Evolutionary conservation across 75 land plant species (phyloP), one percentile per base, ranked within the genome.

Genomic region (Pinus taeda): DNA sequence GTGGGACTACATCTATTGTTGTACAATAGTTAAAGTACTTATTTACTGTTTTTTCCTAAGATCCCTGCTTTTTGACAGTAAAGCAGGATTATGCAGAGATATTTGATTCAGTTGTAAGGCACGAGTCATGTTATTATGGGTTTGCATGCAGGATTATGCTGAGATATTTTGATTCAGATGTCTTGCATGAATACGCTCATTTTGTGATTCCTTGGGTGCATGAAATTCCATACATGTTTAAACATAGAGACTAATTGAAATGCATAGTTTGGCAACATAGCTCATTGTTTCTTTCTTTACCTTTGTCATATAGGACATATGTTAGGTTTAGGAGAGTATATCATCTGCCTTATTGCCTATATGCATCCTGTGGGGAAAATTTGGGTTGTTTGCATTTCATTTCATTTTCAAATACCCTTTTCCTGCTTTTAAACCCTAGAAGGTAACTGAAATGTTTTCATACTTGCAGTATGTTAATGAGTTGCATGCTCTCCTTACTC

Each of bases 381-480:
- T 69, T 69, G 53, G 49, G 12, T 18, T 6, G 11, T 69, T 42
- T 69, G 6, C 49, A 20, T n/a, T 39, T 67, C 11, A 30, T 33
- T 26, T 64, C 56, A 71, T 49, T 71, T 20, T 12, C 8, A n/a
- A 6, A 17, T 39, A 20, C 42, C 49, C 24, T 42, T 37, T 39
- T 20, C n/a, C 42, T 69, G 72, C 22, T 69, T 42, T 69, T 42
- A 69, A 69, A 45, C 1, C 1, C 42, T n/a, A 69, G 49, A 69
- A 69, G 45, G 42, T 69, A 45, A 39, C 12, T 42, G 18, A 39
- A 37, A 9, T n/a, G 13, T 20, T 73, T 56, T 49, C 20, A 66
- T 56, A 57, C 58, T 79, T 76, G 87, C 92, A 96, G 99, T 92
- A 89, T 80, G 83, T 96, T 78, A 96, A 96, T 80, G 99, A 95